phyloP scores from a whole-genome alignment of 2,329 filamentous ascomycete genomes.

The Bipolaris cookei region DNA sequence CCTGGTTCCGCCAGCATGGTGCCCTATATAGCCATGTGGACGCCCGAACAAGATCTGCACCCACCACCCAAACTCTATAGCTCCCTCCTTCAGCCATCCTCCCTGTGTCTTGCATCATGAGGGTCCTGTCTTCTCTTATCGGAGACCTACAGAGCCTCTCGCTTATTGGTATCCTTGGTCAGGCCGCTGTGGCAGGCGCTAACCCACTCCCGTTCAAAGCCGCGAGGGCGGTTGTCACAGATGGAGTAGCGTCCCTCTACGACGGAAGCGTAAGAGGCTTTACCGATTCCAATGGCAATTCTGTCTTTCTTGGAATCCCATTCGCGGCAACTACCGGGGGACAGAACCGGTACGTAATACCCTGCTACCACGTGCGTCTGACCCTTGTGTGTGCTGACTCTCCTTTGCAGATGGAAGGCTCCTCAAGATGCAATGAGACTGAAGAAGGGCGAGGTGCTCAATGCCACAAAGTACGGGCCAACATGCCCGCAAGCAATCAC shows the following conservation, averaged over 20 bases:
- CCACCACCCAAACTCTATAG: constrained; percentile 14
- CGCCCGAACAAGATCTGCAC: constrained; percentile 12
- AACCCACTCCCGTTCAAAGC: constrained; percentile 17
- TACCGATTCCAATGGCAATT: constrained; percentile 26
- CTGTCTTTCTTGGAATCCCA: constrained; percentile 33
- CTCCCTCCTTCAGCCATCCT: not conserved
- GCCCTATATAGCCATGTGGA: constrained; percentile 16
- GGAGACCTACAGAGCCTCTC: constrained; percentile 14
- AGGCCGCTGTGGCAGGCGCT: constrained; percentile 6
- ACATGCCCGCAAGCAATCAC: constrained; percentile 36
- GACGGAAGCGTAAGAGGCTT: constrained; percentile 29
- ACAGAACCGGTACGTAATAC: constrained; percentile 25
- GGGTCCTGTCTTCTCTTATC: constrained; percentile 7
- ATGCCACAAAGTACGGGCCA: constrained; percentile 30
- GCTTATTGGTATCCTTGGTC: constrained; percentile 11
- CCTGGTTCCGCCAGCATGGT: constrained; percentile 4
- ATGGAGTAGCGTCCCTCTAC: constrained; percentile 19
- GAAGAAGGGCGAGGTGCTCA: constrained; percentile 18
- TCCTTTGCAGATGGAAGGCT: constrained; percentile 25
- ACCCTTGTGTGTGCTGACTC: not conserved
- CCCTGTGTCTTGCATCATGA: constrained; percentile 16
- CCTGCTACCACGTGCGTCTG: not conserved
- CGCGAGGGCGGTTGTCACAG: constrained; percentile 8
- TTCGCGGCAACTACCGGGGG: constrained; percentile 35
- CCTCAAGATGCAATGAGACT: constrained; percentile 22